These are phyloP conservation scores for Fraxinus nigra DNA, from an alignment of 305 asterid genomes.

Conservation along the genomic window DNA sequence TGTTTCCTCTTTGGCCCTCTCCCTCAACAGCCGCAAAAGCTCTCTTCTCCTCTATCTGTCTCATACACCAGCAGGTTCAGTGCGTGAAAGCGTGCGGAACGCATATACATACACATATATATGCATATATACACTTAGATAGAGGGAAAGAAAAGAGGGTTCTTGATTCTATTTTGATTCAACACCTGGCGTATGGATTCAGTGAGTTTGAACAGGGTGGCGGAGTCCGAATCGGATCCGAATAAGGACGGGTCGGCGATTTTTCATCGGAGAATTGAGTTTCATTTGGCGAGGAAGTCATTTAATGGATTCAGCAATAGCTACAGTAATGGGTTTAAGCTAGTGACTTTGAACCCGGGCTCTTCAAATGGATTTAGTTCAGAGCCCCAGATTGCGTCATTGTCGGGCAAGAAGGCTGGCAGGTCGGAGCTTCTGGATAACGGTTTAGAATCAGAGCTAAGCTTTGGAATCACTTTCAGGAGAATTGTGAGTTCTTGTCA, in stretches of 20 bases:
- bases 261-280: conserved; percentile 70
- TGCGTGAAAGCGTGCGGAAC: not conserved
- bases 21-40: not conserved
- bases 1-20: not conserved
- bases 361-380: conserved; percentile 5
- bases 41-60: not conserved
- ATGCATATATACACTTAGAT: not conserved
- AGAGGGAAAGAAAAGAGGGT: not conserved
- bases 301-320: conserved; percentile 56
- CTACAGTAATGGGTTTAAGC: conserved; percentile 61
- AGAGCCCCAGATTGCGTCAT: conserved; percentile 34
- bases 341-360: conserved; percentile 66
- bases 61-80: not conserved
- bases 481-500: conserved; percentile 62
- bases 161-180: not conserved
- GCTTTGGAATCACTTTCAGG: conserved; percentile 64
- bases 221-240: conserved; percentile 30
- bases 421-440: conserved; percentile 28
- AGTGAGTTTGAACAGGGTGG: conserved; percentile 19
- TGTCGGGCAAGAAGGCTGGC: conserved; percentile 30
- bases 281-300: conserved; percentile 58
- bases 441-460: conserved; percentile 79
- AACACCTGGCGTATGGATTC: not conserved
- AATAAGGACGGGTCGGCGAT: conserved; percentile 23
- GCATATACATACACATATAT: not conserved